phyloP scores from a whole-genome alignment of 345 rosid genomes.

The Microcos paniculata region DNA sequence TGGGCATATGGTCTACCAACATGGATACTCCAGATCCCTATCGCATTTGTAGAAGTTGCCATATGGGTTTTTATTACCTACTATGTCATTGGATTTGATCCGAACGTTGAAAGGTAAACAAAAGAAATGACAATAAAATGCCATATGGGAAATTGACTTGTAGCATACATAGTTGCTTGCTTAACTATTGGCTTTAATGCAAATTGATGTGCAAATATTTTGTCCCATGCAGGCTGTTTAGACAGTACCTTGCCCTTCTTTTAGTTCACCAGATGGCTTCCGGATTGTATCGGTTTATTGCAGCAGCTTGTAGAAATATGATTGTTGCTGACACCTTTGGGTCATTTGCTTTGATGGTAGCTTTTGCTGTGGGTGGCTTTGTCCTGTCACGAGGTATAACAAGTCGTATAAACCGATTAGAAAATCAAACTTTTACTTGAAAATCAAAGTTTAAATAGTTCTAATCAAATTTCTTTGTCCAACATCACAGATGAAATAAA shows the following conservation, averaged over 20 bases:
- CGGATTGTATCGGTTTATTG: conserved; percentile 56
- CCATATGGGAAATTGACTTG: neutral
- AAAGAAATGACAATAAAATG: neutral
- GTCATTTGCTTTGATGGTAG: conserved; percentile 46
- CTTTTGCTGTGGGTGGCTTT: conserved; percentile 62
- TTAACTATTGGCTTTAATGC: neutral
- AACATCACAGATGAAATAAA: conserved; percentile 56
- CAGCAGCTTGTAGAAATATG: conserved; percentile 60
- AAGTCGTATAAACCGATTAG: neutral
- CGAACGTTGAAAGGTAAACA: conserved; percentile 61
- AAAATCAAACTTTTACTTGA: neutral
- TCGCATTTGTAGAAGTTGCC: conserved; percentile 61
- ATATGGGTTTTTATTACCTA: conserved; percentile 63
- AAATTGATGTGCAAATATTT: neutral
- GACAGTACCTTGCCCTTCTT: conserved; percentile 57
- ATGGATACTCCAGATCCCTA: conserved; percentile 80
- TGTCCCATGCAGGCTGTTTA: conserved; percentile 53
- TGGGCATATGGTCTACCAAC: conserved; percentile 81
- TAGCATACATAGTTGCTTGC: neutral
- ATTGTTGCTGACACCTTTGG: conserved; percentile 63
- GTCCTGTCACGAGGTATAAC: conserved; percentile 53
- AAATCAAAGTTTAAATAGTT: neutral
- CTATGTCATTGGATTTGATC: conserved; percentile 75
- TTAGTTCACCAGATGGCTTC: conserved; percentile 60
- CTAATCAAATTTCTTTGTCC: neutral